A percentile compares a stretch with the other conserved stretches of the same genome.
Evolutionary conservation across 2,329 filamentous ascomycete species (phyloP).

Genomic region (Periglandula ipomoeae): DNA sequence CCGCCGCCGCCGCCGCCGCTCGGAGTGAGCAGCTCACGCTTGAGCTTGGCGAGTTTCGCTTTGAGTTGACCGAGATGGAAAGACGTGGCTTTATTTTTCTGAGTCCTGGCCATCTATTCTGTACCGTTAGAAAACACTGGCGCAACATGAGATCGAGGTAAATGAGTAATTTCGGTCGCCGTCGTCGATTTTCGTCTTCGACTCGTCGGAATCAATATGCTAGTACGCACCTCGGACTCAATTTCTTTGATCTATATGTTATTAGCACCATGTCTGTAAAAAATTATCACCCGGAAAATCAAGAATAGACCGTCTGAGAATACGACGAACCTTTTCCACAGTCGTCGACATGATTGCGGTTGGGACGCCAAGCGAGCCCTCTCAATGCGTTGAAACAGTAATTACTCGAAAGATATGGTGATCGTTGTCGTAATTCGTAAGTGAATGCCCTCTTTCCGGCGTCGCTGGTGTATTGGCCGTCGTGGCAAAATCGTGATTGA

Average conservation of each 20-base stretch:
- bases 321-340: slow-evolving; percentile 74
- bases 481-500: neutral
- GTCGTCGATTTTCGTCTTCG: neutral
- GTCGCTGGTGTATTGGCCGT: neutral
- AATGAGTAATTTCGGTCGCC: neutral
- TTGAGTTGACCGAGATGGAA: slow-evolving; percentile 94
- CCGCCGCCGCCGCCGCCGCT: slow-evolving; percentile 73
- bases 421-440: neutral
- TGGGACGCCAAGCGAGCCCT: slow-evolving; percentile 1
- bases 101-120: slow-evolving; percentile 79
- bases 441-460: neutral
- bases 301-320: neutral
- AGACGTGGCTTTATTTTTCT: slow-evolving; percentile 94
- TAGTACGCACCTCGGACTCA: slow-evolving; percentile 71
- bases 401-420: neutral
- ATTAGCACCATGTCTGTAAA: no score
- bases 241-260: slow-evolving; percentile 81
- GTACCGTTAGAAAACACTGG: neutral
- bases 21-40: slow-evolving; percentile 88
- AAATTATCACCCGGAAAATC: neutral
- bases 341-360: slow-evolving; percentile 78
- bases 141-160: neutral
- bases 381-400: neutral
- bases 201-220: neutral
- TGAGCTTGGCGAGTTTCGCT: slow-evolving; percentile 95